A percentile compares a stretch with the other conserved stretches of the same genome.
Conservation (phyloP, 305 asterid genomes). For the Ilex paraguariensis region DNA sequence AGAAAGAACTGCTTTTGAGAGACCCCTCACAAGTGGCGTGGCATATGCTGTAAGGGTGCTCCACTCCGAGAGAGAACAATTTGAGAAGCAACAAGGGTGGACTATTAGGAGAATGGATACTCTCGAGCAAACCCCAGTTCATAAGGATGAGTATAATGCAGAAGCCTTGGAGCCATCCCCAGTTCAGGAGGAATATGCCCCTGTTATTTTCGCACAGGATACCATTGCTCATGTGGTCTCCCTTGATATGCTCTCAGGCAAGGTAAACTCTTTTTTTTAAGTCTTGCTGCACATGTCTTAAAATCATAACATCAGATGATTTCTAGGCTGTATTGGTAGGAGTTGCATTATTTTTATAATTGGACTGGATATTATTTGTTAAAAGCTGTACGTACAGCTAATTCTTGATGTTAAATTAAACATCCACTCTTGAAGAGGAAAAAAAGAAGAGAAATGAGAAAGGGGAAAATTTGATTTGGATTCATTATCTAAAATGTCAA, state of each 20-base stretch:
- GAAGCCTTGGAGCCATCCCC: constrained; percentile 80
- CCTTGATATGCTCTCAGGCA: constrained; percentile 92
- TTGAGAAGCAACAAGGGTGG: constrained; percentile 90
- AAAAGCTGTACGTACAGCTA: neutral
- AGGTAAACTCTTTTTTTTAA: constrained; percentile 41
- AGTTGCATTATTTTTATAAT: neutral
- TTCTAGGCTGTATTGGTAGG: too few species aligned
- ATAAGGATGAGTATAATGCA: constrained; percentile 67
- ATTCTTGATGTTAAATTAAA: too few species aligned
- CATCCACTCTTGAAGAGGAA: too few species aligned
- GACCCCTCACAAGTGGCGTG: constrained; percentile 98
- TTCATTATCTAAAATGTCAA: neutral
- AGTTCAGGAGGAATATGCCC: constrained; percentile 87
- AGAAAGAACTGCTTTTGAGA: constrained; percentile 86
- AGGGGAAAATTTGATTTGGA: neutral
- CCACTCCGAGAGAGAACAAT: constrained; percentile 69
- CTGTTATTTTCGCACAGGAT: constrained; percentile 96
- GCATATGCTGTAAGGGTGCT: constrained; percentile 97
- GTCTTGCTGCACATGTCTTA: neutral
- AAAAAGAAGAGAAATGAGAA: neutral
- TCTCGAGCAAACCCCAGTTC: constrained; percentile 76
- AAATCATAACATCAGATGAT: neutral
- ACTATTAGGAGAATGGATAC: constrained; percentile 87
- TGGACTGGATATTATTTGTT: neutral
- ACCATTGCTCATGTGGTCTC: constrained; percentile 92